phyloP scores from a whole-genome alignment of 495 filamentous ascomycete genomes.

The Cryomyces minteri region DNA sequence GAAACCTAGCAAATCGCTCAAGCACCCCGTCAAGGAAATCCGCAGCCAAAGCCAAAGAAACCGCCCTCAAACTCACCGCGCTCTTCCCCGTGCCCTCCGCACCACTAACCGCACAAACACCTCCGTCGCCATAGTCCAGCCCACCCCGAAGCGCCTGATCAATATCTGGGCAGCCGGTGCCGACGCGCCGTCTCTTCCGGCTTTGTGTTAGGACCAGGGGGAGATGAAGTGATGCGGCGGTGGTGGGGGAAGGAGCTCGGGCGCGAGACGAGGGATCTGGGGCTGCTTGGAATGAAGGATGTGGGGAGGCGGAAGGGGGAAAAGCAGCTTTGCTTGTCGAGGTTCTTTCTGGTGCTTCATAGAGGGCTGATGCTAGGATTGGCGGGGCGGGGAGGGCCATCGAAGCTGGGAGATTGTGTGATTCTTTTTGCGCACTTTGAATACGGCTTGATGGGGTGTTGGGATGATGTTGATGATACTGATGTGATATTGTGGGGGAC shows the following conservation, averaged over 20 bases:
- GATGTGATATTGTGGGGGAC: too few species aligned
- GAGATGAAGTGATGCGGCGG: too few species aligned
- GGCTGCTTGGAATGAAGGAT: too few species aligned
- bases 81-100: constrained; percentile 5
- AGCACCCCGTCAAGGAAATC: neutral
- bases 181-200: neutral
- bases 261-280: too few species aligned
- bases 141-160: constrained; percentile 14
- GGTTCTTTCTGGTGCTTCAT: neutral
- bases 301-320: too few species aligned
- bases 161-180: constrained; percentile 7
- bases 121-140: constrained; percentile 6
- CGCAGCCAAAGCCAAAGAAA: neutral
- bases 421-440: too few species aligned
- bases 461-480: too few species aligned
- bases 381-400: constrained; percentile 6
- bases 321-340: neutral
- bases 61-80: constrained; percentile 2
- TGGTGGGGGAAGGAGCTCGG: too few species aligned
- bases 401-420: neutral
- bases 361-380: constrained; percentile 8
- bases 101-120: constrained; percentile 6
- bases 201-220: neutral
- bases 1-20: neutral
- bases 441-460: too few species aligned